Conservation (phyloP, 2,329 filamentous ascomycete species). For the Cordyceps militaris region DNA sequence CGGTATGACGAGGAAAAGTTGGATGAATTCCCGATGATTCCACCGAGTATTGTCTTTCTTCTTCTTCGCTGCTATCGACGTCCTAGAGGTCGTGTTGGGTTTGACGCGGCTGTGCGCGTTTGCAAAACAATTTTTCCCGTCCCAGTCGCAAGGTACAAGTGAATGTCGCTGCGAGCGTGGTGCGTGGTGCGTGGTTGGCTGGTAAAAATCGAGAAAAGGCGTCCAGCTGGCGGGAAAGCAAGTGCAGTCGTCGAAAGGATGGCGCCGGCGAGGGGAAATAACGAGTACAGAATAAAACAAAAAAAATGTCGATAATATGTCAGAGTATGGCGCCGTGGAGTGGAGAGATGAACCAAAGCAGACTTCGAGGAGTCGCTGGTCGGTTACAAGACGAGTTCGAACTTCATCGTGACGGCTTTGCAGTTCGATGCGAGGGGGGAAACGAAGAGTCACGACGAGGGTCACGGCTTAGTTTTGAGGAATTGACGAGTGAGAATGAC, state of each 20-base stretch:
- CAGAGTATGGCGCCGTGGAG: conserved; percentile 27
- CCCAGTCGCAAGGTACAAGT: conserved; percentile 41
- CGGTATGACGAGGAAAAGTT: background rate
- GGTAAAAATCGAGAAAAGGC: conserved; percentile 16
- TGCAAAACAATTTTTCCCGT: background rate
- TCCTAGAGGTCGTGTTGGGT: background rate
- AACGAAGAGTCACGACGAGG: conserved; percentile 21
- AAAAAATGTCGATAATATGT: conserved; percentile 16
- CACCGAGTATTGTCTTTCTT: background rate
- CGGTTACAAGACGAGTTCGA: conserved; percentile 44
- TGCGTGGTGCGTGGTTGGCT: no score
- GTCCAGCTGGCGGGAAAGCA: conserved; percentile 4
- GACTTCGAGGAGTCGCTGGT: conserved; percentile 49
- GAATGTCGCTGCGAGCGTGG: conserved; percentile 40
- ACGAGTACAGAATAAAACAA: conserved; percentile 15
- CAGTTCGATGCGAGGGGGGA: conserved; percentile 41
- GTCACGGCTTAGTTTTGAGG: conserved; percentile 32
- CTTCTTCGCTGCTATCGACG: background rate
- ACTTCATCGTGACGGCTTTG: conserved; percentile 45
- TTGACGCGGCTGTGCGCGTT: background rate
- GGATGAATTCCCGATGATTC: background rate
- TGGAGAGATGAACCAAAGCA: conserved; percentile 39
- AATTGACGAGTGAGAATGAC: conserved; percentile 14
- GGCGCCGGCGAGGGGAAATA: background rate
- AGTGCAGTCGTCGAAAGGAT: background rate